A percentile compares a stretch with the other conserved stretches of the same genome.
Evolutionary conservation across 768 basidiomycete genomes (phyloP).

Genomic region (Leccinum boreale): DNA sequence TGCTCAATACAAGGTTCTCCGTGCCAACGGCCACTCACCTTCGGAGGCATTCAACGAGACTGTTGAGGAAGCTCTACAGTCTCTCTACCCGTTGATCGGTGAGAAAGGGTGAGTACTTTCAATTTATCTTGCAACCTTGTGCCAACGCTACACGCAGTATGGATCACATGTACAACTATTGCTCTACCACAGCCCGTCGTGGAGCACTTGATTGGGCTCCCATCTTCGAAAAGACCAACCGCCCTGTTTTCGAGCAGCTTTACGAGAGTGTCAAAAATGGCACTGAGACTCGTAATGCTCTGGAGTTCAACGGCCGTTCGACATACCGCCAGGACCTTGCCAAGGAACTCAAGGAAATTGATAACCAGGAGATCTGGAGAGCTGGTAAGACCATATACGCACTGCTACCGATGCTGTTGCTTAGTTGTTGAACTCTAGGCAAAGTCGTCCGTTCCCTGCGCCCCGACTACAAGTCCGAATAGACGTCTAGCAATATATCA

Average conservation of each 20-base stretch:
- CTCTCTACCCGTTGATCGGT: conserved; percentile 95
- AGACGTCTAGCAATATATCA: conserved; percentile 3
- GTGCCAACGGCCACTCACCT: conserved; percentile 93
- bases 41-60: conserved; percentile 99
- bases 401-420: neutral
- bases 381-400: conserved; percentile 54
- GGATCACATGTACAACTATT: conserved; percentile 99
- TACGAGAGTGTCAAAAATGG: conserved; percentile 95
- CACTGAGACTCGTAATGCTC: conserved; percentile 93
- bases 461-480: conserved; percentile 77
- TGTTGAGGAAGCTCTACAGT: conserved; percentile 99
- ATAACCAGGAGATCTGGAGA: conserved; percentile 98
- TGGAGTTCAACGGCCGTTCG: conserved; percentile 90
- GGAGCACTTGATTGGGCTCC: conserved; percentile 99
- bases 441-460: conserved; percentile 89
- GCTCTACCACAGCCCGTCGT: conserved; percentile 98
- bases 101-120: conserved; percentile 69
- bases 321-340: conserved; percentile 94
- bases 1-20: conserved; percentile 97
- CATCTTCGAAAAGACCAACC: conserved; percentile 90
- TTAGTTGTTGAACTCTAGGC: conserved; percentile 39
- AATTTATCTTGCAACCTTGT: neutral
- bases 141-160: conserved; percentile 47
- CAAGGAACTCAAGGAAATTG: conserved; percentile 89
- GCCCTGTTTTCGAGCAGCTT: conserved; percentile 91